phyloP scores from a whole-genome alignment of 768 basidiomycete species.

The Mycena filopes region DNA sequence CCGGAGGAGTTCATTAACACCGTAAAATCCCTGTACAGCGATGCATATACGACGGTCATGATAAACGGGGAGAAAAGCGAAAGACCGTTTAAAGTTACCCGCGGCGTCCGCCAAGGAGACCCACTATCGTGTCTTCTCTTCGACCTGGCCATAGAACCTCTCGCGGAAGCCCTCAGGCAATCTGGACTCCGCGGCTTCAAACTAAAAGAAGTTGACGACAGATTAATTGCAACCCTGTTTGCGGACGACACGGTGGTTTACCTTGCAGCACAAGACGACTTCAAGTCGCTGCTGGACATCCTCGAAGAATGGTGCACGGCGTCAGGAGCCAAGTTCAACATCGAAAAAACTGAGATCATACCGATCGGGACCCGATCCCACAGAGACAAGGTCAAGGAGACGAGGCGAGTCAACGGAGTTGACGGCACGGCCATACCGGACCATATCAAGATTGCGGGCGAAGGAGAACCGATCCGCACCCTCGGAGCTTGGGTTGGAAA shows the following conservation, averaged over 20 bases:
- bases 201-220: constrained; percentile 27
- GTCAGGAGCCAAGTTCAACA: constrained; percentile 54
- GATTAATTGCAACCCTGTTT: constrained; percentile 46
- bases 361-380: constrained; percentile 42
- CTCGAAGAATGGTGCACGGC: constrained; percentile 52
- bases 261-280: constrained; percentile 43
- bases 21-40: too few species aligned
- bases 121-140: constrained; percentile 49
- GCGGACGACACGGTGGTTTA: constrained; percentile 54
- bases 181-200: too few species aligned
- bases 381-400: constrained; percentile 19
- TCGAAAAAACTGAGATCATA: constrained; percentile 50
- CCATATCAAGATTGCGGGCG: constrained; percentile 40
- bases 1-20: too few species aligned
- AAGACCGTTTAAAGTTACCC: too few species aligned
- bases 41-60: too few species aligned
- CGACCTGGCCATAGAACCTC: constrained; percentile 48
- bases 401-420: not conserved
- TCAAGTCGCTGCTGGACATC: constrained; percentile 35
- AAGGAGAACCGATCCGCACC: constrained; percentile 39
- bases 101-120: too few species aligned
- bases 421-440: constrained; percentile 27
- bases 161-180: too few species aligned
- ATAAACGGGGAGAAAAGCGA: too few species aligned
- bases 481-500: constrained; percentile 50